phyloP scores from a whole-genome alignment of 2,329 filamentous ascomycete genomes.

The Aspergillus amoenus region DNA sequence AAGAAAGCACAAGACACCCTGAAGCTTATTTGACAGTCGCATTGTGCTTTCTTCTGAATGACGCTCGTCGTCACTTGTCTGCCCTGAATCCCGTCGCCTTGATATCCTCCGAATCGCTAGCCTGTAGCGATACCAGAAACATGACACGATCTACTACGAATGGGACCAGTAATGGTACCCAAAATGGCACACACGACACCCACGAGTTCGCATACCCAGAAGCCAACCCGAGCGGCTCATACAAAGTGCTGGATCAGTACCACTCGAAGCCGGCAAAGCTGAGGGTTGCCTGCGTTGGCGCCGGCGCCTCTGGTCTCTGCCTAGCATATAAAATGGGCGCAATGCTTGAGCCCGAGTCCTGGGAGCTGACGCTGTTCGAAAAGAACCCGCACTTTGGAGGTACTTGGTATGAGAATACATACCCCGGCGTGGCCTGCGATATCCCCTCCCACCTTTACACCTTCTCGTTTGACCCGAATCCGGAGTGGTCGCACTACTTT shows the following conservation, averaged over 20 bases:
- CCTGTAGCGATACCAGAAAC: no score
- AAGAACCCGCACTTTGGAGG: conserved; percentile 6
- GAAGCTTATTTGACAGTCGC: no score
- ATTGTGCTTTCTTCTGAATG: no score
- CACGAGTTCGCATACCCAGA: not conserved
- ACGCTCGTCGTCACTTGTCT: no score
- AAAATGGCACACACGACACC: not conserved
- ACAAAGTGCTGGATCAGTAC: not conserved
- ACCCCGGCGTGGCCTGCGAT: conserved; percentile 8
- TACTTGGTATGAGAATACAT: conserved; percentile 6
- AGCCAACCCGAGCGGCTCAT: not conserved
- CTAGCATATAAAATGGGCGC: not conserved
- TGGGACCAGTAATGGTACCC: not conserved
- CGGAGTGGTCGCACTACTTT: conserved; percentile 24
- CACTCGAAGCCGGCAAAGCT: not conserved
- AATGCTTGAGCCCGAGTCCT: not conserved
- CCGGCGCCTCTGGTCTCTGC: not conserved
- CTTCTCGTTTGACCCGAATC: conserved; percentile 16
- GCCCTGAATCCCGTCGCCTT: no score
- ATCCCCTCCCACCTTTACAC: conserved; percentile 12
- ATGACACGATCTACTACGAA: no score
- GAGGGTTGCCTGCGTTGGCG: not conserved
- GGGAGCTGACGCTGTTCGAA: not conserved
- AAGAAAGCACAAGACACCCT: not conserved
- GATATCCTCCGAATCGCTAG: no score